Base-by-base conservation (phyloP, 805 yeast genomes). In the Candida awuae region DNA sequence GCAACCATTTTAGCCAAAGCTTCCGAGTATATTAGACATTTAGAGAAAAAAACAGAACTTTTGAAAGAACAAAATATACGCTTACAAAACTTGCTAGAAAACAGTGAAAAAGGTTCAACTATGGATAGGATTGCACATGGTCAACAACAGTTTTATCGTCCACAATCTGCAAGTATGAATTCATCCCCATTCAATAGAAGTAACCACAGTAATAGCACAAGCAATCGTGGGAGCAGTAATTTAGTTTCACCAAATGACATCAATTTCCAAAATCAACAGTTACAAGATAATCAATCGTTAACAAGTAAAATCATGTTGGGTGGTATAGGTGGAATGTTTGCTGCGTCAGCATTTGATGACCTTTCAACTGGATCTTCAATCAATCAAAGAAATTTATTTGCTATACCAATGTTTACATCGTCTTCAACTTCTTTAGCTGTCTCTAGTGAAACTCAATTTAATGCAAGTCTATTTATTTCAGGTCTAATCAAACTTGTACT, bases 1-100 rank as follows among this genome's bases (percentile, higher is more conserved):
- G 92, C 90, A 3, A 76, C 84, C 13, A 81, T 83, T 34, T 63
- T 83, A 43, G 66, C 82, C 20, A 83, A 83, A 51, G 84, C 90
- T 1, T 76, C 83, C 3, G 92, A 83, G 55, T 83, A 83, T 52
- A 82, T 83, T 46, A 74, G 71, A 47, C 88, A 82, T 57, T 65
- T 83, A 56, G 87, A 83, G 47, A 57, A 59, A 45, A 80, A 79
- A 51, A 78, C 78, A 50, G 73, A 68, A 2, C 35, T 55, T 1
- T 65, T 78, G 46, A 61, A 51, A 39, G 58, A 58, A 19, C 78
- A 77, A 49, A 78, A 77, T 48, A 62, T 63, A 13, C 53, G 56
- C 4, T 48, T 72, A 27, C 62, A 58, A 36, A 37, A 34, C 18
- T 21, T 47, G 6, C 18, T 48, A 6, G 43, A 47, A 6, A 40